These are phyloP conservation scores for Pleurotus sapidus DNA, from an alignment of 768 basidiomycete species.

Conservation along the genomic window DNA sequence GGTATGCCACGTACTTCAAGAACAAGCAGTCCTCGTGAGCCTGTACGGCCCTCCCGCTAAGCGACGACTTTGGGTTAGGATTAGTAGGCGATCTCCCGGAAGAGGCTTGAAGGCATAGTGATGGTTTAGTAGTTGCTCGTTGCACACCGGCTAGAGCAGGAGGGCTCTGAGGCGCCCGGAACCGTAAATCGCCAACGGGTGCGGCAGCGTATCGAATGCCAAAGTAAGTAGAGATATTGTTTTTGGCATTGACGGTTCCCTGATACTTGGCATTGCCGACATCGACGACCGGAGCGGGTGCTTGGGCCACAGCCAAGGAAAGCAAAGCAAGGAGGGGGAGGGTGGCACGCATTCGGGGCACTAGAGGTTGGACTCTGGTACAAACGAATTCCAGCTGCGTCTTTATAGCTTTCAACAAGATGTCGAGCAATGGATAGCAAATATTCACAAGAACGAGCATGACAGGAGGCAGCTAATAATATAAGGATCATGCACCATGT, in stretches of 20 bases:
- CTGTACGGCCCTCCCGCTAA: not conserved
- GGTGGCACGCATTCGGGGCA: no score
- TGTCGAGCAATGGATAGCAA: no score
- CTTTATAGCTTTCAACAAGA: no score
- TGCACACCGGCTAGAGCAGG: constrained; percentile 4
- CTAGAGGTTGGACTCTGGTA: no score
- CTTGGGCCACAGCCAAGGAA: no score
- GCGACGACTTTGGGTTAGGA: not conserved
- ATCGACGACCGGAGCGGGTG: constrained; percentile 18
- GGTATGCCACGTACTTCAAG: constrained; percentile 20
- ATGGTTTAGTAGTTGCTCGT: not conserved
- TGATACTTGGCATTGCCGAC: constrained; percentile 26
- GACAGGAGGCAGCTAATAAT: no score
- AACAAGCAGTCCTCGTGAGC: constrained; percentile 29
- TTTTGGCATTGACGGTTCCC: constrained; percentile 16
- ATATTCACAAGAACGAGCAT: no score
- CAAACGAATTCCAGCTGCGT: no score
- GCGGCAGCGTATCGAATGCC: constrained; percentile 35
- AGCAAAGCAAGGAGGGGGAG: no score
- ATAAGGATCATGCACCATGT: no score
- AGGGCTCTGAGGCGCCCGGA: constrained; percentile 15
- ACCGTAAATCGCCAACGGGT: constrained; percentile 23
- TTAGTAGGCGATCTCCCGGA: constrained; percentile 4
- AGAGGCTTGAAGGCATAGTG: constrained; percentile 6
- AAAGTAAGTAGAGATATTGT: constrained; percentile 18